These are phyloP conservation scores for Entonaema liquescens DNA, from an alignment of 495 filamentous ascomycete genomes.

Conservation along the genomic window DNA sequence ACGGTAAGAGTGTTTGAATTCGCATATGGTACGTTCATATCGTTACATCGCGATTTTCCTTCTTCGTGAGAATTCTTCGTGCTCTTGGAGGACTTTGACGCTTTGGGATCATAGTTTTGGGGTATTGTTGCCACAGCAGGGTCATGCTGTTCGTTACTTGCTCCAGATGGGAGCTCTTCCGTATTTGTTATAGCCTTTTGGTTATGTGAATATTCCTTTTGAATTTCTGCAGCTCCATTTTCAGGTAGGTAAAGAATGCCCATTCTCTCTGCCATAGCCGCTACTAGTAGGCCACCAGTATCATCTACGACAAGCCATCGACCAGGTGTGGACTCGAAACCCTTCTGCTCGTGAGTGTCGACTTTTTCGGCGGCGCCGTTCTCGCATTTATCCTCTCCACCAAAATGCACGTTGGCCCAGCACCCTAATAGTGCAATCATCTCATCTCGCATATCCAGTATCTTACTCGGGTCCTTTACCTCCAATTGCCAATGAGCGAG, in stretches of 20 bases:
- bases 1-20: constrained; percentile 85
- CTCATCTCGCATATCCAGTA: constrained; percentile 92
- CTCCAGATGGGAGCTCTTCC: neutral
- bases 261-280: constrained; percentile 91
- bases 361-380: constrained; percentile 39
- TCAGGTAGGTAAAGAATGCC: constrained; percentile 72
- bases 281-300: constrained; percentile 83
- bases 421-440: constrained; percentile 71
- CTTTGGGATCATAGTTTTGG: constrained; percentile 13
- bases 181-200: neutral
- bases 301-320: constrained; percentile 92
- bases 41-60: constrained; percentile 45
- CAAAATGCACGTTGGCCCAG: constrained; percentile 63
- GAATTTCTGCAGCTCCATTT: constrained; percentile 47
- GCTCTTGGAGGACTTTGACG: constrained; percentile 12
- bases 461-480: constrained; percentile 77
- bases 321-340: constrained; percentile 30
- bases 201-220: constrained; percentile 11
- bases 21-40: constrained; percentile 57
- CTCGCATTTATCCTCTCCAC: constrained; percentile 49
- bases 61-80: constrained; percentile 18
- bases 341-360: constrained; percentile 8
- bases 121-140: neutral
- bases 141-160: neutral
- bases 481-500: constrained; percentile 77